These are phyloP conservation scores for Cyberlindnera xishuangbannaensis DNA, from an alignment of 805 yeast species.

Conservation along the genomic window DNA sequence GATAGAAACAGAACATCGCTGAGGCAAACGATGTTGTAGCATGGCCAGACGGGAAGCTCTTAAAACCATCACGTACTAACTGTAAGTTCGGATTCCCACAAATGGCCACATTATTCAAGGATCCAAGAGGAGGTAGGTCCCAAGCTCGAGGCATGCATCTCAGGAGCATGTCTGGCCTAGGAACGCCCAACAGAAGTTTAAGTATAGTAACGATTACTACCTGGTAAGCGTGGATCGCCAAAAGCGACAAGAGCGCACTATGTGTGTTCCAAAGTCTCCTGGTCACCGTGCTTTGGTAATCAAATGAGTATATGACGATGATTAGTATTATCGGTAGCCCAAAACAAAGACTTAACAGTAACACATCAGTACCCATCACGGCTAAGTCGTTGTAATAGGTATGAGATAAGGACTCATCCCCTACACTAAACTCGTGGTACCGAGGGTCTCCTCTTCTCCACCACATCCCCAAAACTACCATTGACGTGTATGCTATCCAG, in stretches of 20 bases:
- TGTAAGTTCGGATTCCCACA: conserved; percentile 36
- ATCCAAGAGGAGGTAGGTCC: conserved; percentile 29
- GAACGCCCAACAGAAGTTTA: conserved; percentile 44
- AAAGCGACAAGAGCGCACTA: conserved; percentile 29
- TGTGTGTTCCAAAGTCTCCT: conserved; percentile 38
- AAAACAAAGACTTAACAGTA: conserved; percentile 27
- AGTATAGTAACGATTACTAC: conserved; percentile 35
- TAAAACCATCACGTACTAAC: conserved; percentile 43
- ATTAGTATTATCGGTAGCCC: conserved; percentile 31
- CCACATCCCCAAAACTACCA: conserved; percentile 14
- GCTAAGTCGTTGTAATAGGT: conserved; percentile 29
- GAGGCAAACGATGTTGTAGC: conserved; percentile 47
- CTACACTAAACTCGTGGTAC: conserved; percentile 34
- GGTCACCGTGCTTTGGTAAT: conserved; percentile 12
- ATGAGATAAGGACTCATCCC: conserved; percentile 30
- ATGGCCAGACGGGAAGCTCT: conserved; percentile 57
- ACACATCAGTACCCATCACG: conserved; percentile 28
- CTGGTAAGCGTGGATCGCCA: conserved; percentile 35
- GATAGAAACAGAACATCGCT: conserved; percentile 31
- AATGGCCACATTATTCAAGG: conserved; percentile 39
- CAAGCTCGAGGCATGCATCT: conserved; percentile 39
- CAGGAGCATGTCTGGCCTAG: conserved; percentile 47
- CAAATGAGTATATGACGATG: conserved; percentile 15
- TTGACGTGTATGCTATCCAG: conserved; percentile 24
- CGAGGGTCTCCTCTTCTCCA: conserved; percentile 34